Evolutionary conservation across 2,329 filamentous ascomycete genomes (phyloP).

Genomic region (Apiospora sp.): DNA sequence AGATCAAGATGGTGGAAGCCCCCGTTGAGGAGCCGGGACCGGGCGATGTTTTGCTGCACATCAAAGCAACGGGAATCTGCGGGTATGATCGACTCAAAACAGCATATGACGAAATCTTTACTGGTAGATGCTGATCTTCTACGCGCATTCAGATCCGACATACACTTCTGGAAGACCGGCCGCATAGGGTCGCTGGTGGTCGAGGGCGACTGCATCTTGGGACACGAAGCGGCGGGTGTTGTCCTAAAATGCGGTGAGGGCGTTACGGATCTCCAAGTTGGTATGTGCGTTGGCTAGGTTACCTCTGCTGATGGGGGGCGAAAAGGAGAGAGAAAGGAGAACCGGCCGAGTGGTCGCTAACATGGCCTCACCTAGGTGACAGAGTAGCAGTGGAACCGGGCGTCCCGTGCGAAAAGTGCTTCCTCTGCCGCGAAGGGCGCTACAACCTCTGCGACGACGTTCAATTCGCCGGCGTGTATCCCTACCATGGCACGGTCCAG

Average conservation of each 20-base stretch:
- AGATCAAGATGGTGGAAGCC: slow-evolving; percentile 62
- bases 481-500: slow-evolving; percentile 67
- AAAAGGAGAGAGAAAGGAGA: too few relatives aligned
- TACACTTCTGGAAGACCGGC: slow-evolving; percentile 74
- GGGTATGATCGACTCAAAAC: slow-evolving; percentile 52
- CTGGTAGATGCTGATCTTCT: background rate
- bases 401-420: slow-evolving; percentile 68
- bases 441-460: slow-evolving; percentile 72
- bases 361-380: slow-evolving; percentile 50
- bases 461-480: slow-evolving; percentile 67
- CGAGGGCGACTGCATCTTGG: slow-evolving; percentile 69
- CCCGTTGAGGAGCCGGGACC: slow-evolving; percentile 61
- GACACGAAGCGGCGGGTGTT: slow-evolving; percentile 70
- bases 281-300: slow-evolving; percentile 35
- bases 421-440: slow-evolving; percentile 64
- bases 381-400: slow-evolving; percentile 73
- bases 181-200: slow-evolving; percentile 69
- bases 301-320: too few relatives aligned
- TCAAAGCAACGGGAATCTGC: slow-evolving; percentile 71
- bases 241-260: slow-evolving; percentile 64
- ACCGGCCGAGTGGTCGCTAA: background rate
- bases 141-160: slow-evolving; percentile 59
- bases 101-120: background rate
- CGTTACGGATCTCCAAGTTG: slow-evolving; percentile 58
- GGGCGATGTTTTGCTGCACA: slow-evolving; percentile 66